Percentiles rank a stretch among this genome's conserved stretches.
Evolutionary conservation across 139 green algal genomes (phyloP).

Genomic region (Chlamydomonas sphaeroides): DNA sequence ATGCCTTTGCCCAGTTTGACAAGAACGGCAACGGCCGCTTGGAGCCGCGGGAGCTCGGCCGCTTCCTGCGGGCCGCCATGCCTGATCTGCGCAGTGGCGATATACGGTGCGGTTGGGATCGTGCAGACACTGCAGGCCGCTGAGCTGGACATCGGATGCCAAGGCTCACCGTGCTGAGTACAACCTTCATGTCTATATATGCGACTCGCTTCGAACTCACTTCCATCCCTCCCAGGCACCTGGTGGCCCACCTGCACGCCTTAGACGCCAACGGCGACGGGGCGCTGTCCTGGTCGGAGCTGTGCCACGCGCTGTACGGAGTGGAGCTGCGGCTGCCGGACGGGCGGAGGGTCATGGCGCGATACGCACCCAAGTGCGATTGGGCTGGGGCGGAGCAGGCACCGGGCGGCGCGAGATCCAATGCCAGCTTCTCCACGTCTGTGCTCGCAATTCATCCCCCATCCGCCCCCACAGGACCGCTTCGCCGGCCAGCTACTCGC

Average conservation of each 20-base stretch:
- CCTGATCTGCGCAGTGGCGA: conserved; percentile 35
- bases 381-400: too few relatives aligned
- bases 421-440: too few relatives aligned
- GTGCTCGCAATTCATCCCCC: too few relatives aligned
- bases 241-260: conserved; percentile 43
- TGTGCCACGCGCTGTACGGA: conserved; percentile 40
- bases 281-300: conserved; percentile 29
- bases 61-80: conserved; percentile 41
- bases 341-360: background rate
- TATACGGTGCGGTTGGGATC: conserved; percentile 33
- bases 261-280: conserved; percentile 54
- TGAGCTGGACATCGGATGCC: too few relatives aligned
- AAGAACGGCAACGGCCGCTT: conserved; percentile 39
- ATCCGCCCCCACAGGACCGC: too few relatives aligned
- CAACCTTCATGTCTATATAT: too few relatives aligned
- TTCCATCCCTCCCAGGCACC: conserved; percentile 13
- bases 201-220: too few relatives aligned
- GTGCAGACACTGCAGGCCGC: too few relatives aligned
- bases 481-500: too few relatives aligned
- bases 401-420: too few relatives aligned
- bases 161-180: too few relatives aligned
- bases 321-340: conserved; percentile 38
- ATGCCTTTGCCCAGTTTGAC: conserved; percentile 40
- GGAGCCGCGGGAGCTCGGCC: conserved; percentile 35
- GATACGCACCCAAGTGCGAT: background rate